Evolutionary conservation across 257 asterid species (phyloP).

Genomic region (Solanum rostratum): DNA sequence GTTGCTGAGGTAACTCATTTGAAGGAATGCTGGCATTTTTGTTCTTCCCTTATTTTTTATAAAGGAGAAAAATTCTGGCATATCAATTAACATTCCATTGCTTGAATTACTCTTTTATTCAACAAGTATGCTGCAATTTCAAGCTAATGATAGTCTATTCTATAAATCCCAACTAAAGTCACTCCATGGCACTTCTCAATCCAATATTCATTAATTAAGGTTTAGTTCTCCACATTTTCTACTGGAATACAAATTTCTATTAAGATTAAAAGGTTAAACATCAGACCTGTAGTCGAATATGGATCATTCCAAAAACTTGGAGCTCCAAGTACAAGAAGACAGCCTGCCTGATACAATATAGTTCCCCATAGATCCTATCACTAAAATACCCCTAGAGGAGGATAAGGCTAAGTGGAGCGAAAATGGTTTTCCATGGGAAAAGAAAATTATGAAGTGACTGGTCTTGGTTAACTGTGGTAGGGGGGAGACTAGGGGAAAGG

Average conservation of each 20-base stretch:
- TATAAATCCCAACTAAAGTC: not conserved
- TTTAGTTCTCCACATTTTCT: not conserved
- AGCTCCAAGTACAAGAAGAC: not conserved
- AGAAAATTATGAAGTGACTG: not conserved
- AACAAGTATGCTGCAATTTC: not conserved
- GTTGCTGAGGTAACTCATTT: constrained; percentile 59
- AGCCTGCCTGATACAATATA: not conserved
- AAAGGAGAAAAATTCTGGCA: not conserved
- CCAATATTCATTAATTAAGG: not conserved
- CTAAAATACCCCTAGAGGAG: not conserved
- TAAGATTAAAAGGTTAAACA: not conserved
- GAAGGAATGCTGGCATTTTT: not conserved
- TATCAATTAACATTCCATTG: not conserved
- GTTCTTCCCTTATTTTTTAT: not conserved
- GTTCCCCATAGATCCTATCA: not conserved
- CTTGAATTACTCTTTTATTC: not conserved
- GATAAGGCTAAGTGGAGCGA: not conserved
- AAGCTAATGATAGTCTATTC: not conserved
- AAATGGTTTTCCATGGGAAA: not conserved
- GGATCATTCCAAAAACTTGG: not conserved
- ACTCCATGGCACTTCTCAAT: not conserved
- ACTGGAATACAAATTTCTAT: not conserved
- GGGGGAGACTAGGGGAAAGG: not conserved
- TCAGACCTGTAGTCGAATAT: not conserved
- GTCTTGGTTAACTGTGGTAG: not conserved